Conservation (phyloP, 2,329 filamentous ascomycete species). For the Hymenotorrendiella dingleyae region DNA sequence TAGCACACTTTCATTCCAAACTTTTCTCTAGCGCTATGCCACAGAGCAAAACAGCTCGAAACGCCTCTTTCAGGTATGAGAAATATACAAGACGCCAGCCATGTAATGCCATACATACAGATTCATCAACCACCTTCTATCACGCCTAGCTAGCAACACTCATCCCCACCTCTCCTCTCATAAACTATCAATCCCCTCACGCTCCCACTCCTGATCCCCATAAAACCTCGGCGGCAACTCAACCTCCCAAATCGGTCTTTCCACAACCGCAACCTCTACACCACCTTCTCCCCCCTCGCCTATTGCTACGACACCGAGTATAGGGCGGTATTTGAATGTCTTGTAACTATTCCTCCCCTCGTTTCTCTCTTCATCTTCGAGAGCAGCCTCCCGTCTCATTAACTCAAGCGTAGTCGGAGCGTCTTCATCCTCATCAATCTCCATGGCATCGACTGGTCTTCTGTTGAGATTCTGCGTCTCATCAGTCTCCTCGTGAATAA, state of each 20-base stretch:
- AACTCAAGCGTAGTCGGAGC: constrained; percentile 17
- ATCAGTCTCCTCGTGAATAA: constrained; percentile 36
- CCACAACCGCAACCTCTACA: constrained; percentile 80
- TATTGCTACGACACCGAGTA: constrained; percentile 63
- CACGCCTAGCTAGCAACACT: no score
- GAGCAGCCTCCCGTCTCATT: constrained; percentile 11
- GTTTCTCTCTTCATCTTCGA: constrained; percentile 9
- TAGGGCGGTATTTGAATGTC: constrained; percentile 91
- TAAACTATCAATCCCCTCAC: constrained; percentile 9
- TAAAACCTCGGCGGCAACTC: constrained; percentile 69
- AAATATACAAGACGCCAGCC: no score
- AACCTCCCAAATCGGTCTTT: constrained; percentile 79
- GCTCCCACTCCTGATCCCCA: constrained; percentile 48
- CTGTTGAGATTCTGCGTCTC: constrained; percentile 32
- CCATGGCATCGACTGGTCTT: constrained; percentile 34
- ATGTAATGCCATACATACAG: no score
- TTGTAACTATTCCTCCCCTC: constrained; percentile 49
- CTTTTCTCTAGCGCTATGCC: no score
- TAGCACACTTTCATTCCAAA: no score
- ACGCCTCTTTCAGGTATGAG: no score
- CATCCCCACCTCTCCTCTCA: no score
- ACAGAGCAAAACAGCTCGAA: no score
- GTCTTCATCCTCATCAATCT: constrained; percentile 32
- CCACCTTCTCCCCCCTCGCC: constrained; percentile 24
- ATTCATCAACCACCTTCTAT: no score